A percentile compares a stretch with the other conserved stretches of the same genome.
These are phyloP conservation scores for Plasmodium cynomolgi DNA, from an alignment of 169 alveolate genomes.

Conservation along the genomic window DNA sequence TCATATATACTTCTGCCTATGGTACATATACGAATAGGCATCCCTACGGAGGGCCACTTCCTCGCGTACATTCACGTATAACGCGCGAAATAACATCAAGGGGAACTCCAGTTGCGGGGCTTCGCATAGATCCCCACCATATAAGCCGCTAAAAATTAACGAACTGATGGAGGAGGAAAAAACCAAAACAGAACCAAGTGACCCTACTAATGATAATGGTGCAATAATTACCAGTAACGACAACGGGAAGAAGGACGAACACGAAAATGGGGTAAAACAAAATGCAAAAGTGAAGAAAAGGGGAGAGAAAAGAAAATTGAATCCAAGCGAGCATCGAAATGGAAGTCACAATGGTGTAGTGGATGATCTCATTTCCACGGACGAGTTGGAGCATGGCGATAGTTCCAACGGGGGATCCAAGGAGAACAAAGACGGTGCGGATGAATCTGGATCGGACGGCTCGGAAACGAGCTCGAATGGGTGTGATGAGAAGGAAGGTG, in stretches of 20 bases:
- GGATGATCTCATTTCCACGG: background rate
- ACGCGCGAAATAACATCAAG: background rate
- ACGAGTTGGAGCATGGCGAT: background rate
- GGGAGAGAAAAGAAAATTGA: slow-evolving; percentile 1
- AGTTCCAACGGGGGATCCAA: background rate
- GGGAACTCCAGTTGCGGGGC: background rate
- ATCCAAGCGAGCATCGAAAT: background rate
- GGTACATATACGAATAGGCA: background rate
- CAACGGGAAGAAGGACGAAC: background rate
- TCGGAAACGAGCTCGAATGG: background rate
- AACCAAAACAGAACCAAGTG: background rate
- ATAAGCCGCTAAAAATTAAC: background rate
- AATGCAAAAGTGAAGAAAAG: background rate
- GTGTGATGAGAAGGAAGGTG: background rate
- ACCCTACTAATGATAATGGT: background rate
- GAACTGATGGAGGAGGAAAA: background rate
- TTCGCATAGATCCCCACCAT: background rate
- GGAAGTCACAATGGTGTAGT: background rate
- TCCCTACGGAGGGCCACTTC: background rate
- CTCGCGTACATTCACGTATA: background rate
- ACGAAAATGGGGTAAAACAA: background rate
- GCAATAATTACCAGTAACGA: background rate
- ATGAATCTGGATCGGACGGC: background rate
- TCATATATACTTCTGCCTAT: background rate
- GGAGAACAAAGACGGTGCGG: background rate